phyloP scores from a whole-genome alignment of 2,329 filamentous ascomycete species.

The Lasiodiplodia theobromae region DNA sequence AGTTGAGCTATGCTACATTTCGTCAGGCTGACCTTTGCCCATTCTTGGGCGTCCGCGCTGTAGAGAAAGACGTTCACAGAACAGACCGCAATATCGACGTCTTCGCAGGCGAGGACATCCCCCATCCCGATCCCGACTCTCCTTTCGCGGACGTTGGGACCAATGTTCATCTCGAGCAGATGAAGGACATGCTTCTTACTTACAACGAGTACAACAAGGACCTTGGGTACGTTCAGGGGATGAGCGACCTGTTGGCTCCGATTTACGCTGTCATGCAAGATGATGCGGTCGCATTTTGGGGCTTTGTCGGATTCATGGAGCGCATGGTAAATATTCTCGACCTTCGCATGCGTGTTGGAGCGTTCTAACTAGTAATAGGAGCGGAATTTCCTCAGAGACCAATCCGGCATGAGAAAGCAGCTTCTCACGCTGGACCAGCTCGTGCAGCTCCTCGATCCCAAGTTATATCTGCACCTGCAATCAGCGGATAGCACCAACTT shows the following conservation, averaged over 20 bases:
- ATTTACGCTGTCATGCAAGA: slow-evolving; percentile 98
- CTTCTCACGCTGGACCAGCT: slow-evolving; percentile 91
- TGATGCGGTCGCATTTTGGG: slow-evolving; percentile 96
- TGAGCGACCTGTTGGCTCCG: slow-evolving; percentile 95
- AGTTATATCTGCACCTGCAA: slow-evolving; percentile 88
- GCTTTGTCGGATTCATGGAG: slow-evolving; percentile 94
- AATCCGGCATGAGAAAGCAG: slow-evolving; percentile 94
- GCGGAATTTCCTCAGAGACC: slow-evolving; percentile 92
- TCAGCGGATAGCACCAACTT: slow-evolving; percentile 96
- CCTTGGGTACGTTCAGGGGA: slow-evolving; percentile 96
- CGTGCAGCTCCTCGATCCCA: slow-evolving; percentile 95
- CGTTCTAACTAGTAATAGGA: slow-evolving; percentile 58
- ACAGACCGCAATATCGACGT: slow-evolving; percentile 95
- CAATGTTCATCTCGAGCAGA: slow-evolving; percentile 96
- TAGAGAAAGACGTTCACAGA: slow-evolving; percentile 98
- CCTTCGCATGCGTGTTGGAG: neutral
- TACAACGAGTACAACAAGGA: slow-evolving; percentile 98
- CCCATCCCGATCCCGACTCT: slow-evolving; percentile 93
- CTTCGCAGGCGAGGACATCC: slow-evolving; percentile 94
- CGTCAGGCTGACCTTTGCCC: slow-evolving; percentile 55
- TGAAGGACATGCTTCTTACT: slow-evolving; percentile 98
- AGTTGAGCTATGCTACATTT: slow-evolving; percentile 1
- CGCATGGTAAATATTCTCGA: slow-evolving; percentile 71
- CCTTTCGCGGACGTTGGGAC: slow-evolving; percentile 93
- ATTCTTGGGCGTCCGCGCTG: slow-evolving; percentile 60